phyloP scores from a whole-genome alignment of 148 eudicot species.

The Oxyria digyna region DNA sequence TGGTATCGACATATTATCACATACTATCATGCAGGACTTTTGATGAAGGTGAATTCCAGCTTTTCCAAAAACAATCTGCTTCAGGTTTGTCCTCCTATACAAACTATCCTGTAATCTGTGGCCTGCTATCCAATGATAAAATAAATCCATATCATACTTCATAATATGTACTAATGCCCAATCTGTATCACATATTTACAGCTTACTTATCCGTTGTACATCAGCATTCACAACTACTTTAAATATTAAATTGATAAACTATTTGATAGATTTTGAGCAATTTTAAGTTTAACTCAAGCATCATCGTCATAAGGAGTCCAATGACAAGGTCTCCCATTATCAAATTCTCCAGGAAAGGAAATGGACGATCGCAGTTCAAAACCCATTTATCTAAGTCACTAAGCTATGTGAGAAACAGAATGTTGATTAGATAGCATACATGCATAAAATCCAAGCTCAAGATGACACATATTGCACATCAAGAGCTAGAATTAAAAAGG shows the following conservation, averaged over 20 bases:
- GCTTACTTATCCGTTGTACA: neutral
- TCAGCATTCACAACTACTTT: neutral
- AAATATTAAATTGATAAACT: neutral
- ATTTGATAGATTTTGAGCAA: too few relatives aligned
- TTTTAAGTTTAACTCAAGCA: too few relatives aligned
- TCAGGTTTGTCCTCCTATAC: neutral
- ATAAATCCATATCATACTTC: neutral
- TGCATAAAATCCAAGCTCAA: neutral
- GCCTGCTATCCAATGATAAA: neutral
- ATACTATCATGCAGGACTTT: neutral
- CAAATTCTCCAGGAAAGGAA: too few relatives aligned
- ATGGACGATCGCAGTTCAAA: too few relatives aligned
- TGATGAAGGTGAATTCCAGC: neutral
- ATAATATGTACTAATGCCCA: neutral
- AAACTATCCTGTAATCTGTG: neutral
- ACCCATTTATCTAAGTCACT: too few relatives aligned
- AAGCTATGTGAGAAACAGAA: neutral
- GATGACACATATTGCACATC: neutral
- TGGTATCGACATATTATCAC: conserved; percentile 38
- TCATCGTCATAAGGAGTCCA: too few relatives aligned
- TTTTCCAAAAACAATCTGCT: neutral
- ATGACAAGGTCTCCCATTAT: too few relatives aligned
- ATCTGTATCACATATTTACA: neutral
- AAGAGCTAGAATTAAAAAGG: neutral
- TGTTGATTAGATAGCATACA: neutral